A percentile compares a stretch with the other conserved stretches of the same genome.
These are phyloP conservation scores for Tricholoma saponaceum DNA, from an alignment of 768 basidiomycete genomes.

Conservation along the genomic window DNA sequence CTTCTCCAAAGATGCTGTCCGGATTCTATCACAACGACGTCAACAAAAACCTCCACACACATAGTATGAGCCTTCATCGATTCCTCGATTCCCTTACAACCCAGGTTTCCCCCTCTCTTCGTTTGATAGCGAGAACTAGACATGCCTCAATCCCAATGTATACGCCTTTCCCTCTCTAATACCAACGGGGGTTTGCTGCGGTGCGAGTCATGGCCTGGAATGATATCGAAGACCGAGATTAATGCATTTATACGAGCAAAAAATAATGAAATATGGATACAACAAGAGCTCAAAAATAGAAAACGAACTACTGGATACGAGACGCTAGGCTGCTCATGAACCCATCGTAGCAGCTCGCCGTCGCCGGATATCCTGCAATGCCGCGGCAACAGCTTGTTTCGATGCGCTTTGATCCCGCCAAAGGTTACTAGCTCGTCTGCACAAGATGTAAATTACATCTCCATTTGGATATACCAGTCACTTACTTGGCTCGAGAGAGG, in stretches of 20 bases:
- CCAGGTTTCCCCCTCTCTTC: background rate
- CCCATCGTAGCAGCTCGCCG: constrained; percentile 31
- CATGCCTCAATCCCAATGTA: background rate
- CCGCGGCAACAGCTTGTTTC: constrained; percentile 59
- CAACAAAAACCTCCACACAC: constrained; percentile 25
- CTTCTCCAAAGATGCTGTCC: constrained; percentile 71
- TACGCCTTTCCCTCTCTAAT: background rate
- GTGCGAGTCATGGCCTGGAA: background rate
- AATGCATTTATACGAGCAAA: background rate
- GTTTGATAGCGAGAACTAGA: background rate
- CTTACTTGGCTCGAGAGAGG: constrained; percentile 60
- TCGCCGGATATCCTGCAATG: constrained; percentile 67
- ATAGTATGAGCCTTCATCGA: background rate
- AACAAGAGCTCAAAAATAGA: constrained; percentile 4
- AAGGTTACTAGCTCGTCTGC: constrained; percentile 52
- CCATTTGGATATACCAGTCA: constrained; percentile 5
- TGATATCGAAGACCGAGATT: background rate
- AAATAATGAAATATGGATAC: constrained; percentile 1
- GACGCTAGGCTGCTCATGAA: constrained; percentile 2
- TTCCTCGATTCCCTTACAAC: background rate
- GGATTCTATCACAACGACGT: constrained; percentile 42
- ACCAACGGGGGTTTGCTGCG: background rate
- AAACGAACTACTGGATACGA: background rate
- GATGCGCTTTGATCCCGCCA: constrained; percentile 64
- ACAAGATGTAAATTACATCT: background rate